These are phyloP conservation scores for Trichoderma sp. DNA, from an alignment of 2,329 filamentous ascomycete species.

Conservation along the genomic window DNA sequence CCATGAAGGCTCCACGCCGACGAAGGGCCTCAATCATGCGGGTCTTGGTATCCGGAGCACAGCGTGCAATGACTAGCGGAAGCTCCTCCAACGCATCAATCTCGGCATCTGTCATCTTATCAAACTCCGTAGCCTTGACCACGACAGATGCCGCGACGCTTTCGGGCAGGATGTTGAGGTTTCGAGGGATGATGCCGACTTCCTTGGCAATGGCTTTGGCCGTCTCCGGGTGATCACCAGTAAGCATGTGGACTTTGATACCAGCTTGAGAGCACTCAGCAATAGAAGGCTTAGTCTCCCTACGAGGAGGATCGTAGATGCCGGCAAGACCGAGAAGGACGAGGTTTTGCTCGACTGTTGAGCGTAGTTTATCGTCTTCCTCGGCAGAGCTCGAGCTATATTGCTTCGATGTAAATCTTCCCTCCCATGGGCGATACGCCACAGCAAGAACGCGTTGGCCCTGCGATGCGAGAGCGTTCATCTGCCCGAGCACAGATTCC, in stretches of 20 bases:
- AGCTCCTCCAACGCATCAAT: slow-evolving; percentile 74
- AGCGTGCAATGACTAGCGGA: slow-evolving; percentile 79
- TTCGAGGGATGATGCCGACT: slow-evolving; percentile 70
- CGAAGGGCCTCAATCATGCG: slow-evolving; percentile 88
- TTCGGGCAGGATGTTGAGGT: slow-evolving; percentile 58
- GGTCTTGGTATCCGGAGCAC: slow-evolving; percentile 82
- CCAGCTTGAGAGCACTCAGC: slow-evolving; percentile 68
- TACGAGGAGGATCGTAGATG: slow-evolving; percentile 82
- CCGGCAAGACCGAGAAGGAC: slow-evolving; percentile 78
- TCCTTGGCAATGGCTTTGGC: slow-evolving; percentile 75
- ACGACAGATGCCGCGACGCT: slow-evolving; percentile 67
- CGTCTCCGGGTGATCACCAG: slow-evolving; percentile 77
- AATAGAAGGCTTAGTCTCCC: slow-evolving; percentile 73
- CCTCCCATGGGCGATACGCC: slow-evolving; percentile 60
- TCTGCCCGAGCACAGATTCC: slow-evolving; percentile 50
- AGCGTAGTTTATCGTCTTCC: slow-evolving; percentile 51
- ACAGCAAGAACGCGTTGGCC: slow-evolving; percentile 72
- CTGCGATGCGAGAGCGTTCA: slow-evolving; percentile 60
- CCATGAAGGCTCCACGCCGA: slow-evolving; percentile 71
- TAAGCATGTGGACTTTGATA: slow-evolving; percentile 81
- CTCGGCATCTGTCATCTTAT: slow-evolving; percentile 70
- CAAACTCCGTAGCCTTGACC: slow-evolving; percentile 75
- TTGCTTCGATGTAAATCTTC: slow-evolving; percentile 44
- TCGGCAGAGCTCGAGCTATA: slow-evolving; percentile 30
- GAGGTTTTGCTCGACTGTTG: slow-evolving; percentile 64